A percentile compares a stretch with the other conserved stretches of the same genome.
phyloP scores from a whole-genome alignment of 306 rosid species.

The Argentina anserina region DNA sequence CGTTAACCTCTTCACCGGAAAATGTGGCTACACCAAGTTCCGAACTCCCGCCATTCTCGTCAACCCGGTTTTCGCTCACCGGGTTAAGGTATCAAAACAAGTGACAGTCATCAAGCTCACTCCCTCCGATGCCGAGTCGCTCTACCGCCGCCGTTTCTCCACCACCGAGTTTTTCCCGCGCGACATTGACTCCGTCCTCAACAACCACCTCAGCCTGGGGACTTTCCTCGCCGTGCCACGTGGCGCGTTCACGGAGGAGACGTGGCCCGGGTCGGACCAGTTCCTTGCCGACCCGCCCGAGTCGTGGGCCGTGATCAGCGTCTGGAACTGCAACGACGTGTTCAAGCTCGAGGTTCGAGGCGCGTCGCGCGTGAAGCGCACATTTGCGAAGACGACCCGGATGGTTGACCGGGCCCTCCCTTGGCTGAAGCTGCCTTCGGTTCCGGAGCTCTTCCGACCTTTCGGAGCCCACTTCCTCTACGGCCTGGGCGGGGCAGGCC shows the following conservation, averaged over 20 bases:
- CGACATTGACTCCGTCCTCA: conserved; percentile 75
- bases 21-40: conserved; percentile 87
- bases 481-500: conserved; percentile 84
- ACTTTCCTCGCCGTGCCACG: conserved; percentile 79
- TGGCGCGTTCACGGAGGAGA: conserved; percentile 26
- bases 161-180: conserved; percentile 92
- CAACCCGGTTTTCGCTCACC: conserved; percentile 85
- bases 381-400: conserved; percentile 60
- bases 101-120: conserved; percentile 50
- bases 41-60: conserved; percentile 83
- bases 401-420: conserved; percentile 71
- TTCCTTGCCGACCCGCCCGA: conserved; percentile 57
- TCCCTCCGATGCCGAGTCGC: conserved; percentile 56
- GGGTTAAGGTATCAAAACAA: conserved; percentile 25
- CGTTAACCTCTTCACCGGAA: conserved; percentile 70
- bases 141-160: conserved; percentile 71
- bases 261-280: conserved; percentile 59
- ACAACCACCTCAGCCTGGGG: conserved; percentile 64
- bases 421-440: conserved; percentile 66
- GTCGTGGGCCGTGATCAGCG: conserved; percentile 89
- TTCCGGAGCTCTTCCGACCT: conserved; percentile 70
- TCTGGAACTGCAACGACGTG: conserved; percentile 84
- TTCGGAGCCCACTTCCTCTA: conserved; percentile 78
- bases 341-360: conserved; percentile 73
- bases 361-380: conserved; percentile 52